phyloP scores from a whole-genome alignment of 1,284 basidiomycete species.

The Schizopora paradoxa region DNA sequence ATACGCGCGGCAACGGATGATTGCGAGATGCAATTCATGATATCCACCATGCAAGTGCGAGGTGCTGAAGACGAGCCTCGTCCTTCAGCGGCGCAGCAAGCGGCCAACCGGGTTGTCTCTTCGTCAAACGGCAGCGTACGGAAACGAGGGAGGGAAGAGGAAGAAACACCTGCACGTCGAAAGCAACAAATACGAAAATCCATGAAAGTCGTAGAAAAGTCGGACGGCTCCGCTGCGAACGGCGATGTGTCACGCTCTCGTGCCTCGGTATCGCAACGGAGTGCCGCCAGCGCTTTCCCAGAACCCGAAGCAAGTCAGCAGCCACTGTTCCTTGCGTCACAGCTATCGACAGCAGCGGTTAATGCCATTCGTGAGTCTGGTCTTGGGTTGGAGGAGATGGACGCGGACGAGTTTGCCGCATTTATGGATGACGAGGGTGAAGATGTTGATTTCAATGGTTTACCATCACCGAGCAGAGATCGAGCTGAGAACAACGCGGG shows the following conservation, averaged over 20 bases:
- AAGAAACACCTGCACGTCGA: neutral
- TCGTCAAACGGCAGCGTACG: conserved; percentile 3
- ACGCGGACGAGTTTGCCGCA: conserved; percentile 51
- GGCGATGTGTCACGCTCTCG: neutral
- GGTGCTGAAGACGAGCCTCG: conserved; percentile 29
- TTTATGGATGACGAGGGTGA: conserved; percentile 64
- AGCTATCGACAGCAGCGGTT: conserved; percentile 49
- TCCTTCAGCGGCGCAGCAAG: conserved; percentile 22
- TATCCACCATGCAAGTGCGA: conserved; percentile 61
- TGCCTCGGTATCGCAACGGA: neutral
- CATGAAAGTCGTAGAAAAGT: neutral
- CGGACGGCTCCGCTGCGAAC: neutral
- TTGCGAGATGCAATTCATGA: conserved; percentile 60
- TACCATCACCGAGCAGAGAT: no score
- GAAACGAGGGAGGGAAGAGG: conserved; percentile 11
- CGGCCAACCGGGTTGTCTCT: conserved; percentile 4
- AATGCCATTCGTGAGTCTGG: conserved; percentile 51
- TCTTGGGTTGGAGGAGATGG: conserved; percentile 60
- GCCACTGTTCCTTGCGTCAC: conserved; percentile 59
- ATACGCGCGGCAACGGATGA: conserved; percentile 65
- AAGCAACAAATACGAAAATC: neutral
- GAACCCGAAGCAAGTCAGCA: conserved; percentile 31
- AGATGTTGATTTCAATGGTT: conserved; percentile 43
- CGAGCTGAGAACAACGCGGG: no score
- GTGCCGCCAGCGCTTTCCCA: conserved; percentile 1